Evolutionary conservation across 495 filamentous ascomycete species (phyloP).

Genomic region (Penicillium steckii): DNA sequence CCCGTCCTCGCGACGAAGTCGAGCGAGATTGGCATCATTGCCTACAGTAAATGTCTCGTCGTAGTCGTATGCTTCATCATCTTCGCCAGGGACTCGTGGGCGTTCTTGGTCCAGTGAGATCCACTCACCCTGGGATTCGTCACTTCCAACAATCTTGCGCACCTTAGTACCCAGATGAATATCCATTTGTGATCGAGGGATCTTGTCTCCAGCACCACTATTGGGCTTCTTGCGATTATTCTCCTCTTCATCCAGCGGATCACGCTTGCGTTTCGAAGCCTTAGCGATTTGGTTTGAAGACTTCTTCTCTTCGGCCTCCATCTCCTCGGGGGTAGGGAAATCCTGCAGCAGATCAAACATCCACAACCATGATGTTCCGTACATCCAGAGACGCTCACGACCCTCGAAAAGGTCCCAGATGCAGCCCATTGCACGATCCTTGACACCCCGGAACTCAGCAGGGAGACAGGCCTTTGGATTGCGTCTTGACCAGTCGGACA

Average conservation of each 20-base stretch:
- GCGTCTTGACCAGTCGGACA: conserved; percentile 81
- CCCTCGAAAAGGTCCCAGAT: conserved; percentile 70
- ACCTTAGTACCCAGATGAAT: conserved; percentile 60
- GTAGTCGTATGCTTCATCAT: conserved; percentile 47
- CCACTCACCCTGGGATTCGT: conserved; percentile 41
- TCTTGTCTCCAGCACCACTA: conserved; percentile 60
- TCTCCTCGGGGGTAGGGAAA: conserved; percentile 47
- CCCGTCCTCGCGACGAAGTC: conserved; percentile 33
- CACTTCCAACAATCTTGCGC: conserved; percentile 41
- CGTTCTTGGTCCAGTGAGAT: conserved; percentile 46
- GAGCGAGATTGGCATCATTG: conserved; percentile 33
- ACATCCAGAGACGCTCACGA: conserved; percentile 76
- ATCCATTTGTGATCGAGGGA: conserved; percentile 55
- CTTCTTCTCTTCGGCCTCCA: conserved; percentile 24
- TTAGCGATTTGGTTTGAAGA: conserved; percentile 22
- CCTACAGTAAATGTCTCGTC: conserved; percentile 32
- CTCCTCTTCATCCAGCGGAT: conserved; percentile 34
- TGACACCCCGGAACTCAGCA: conserved; percentile 62
- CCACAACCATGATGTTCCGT: conserved; percentile 80
- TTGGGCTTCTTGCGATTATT: conserved; percentile 37
- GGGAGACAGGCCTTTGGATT: conserved; percentile 78
- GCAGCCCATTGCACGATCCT: conserved; percentile 77
- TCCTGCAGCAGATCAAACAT: conserved; percentile 87
- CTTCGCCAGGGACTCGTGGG: conserved; percentile 41
- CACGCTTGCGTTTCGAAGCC: conserved; percentile 47